Percentiles rank a stretch among this genome's conserved stretches.
Evolutionary conservation across 495 filamentous ascomycete species (phyloP).

Genomic region (Aspergillus cristatus): DNA sequence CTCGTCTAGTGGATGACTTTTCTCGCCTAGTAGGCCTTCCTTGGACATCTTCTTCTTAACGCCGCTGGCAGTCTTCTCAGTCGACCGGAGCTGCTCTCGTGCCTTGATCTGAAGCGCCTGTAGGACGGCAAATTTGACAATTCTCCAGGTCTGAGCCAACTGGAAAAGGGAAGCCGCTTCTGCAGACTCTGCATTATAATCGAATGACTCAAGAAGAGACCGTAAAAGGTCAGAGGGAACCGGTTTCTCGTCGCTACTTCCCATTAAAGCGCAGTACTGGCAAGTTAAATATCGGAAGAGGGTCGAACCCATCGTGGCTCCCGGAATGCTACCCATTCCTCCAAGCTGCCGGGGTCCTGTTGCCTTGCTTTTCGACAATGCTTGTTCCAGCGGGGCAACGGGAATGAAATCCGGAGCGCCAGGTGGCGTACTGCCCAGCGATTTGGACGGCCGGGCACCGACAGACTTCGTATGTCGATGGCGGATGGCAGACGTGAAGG

Average conservation of each 20-base stretch:
- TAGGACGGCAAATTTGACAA: slow-evolving; percentile 52
- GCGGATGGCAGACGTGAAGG: slow-evolving; percentile 40
- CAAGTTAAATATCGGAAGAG: slow-evolving; percentile 51
- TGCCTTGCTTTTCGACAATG: slow-evolving; percentile 44
- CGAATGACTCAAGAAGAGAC: slow-evolving; percentile 43
- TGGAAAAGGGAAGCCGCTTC: slow-evolving; percentile 50
- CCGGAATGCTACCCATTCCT: slow-evolving; percentile 50
- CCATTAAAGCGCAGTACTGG: slow-evolving; percentile 43
- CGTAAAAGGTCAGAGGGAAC: slow-evolving; percentile 32
- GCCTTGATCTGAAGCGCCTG: slow-evolving; percentile 51
- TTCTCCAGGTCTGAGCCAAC: slow-evolving; percentile 67
- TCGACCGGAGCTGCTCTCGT: slow-evolving; percentile 41
- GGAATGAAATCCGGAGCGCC: slow-evolving; percentile 34
- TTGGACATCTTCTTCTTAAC: slow-evolving; percentile 25
- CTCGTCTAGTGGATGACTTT: slow-evolving; percentile 21
- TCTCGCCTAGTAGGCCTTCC: slow-evolving; percentile 21
- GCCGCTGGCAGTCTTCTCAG: slow-evolving; percentile 13
- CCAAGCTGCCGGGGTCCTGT: slow-evolving; percentile 52
- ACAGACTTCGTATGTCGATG: slow-evolving; percentile 27
- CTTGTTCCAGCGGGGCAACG: slow-evolving; percentile 52
- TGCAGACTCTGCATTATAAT: slow-evolving; percentile 53
- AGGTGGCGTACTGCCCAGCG: slow-evolving; percentile 48
- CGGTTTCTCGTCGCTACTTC: slow-evolving; percentile 16
- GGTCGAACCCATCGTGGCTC: slow-evolving; percentile 39
- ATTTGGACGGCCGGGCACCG: slow-evolving; percentile 28